phyloP scores from a whole-genome alignment of 1,284 basidiomycete species.

The Gymnopus androsaceus region DNA sequence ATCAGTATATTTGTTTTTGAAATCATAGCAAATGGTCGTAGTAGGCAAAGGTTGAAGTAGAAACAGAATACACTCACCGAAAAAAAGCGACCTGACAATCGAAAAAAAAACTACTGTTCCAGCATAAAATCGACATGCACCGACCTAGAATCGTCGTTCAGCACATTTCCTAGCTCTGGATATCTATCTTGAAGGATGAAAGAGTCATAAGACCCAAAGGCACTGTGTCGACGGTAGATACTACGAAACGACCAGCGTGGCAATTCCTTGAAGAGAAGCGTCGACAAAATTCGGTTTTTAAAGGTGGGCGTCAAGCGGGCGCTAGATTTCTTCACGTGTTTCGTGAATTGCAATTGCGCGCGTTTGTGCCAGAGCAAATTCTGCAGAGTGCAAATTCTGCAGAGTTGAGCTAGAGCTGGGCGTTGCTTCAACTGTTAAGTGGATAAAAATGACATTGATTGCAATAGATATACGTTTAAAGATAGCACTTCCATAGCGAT shows the following conservation, averaged over 20 bases:
- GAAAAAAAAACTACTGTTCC: slow-evolving; percentile 30
- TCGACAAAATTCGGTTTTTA: too few relatives aligned
- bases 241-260: slow-evolving; percentile 44
- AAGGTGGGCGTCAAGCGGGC: too few relatives aligned
- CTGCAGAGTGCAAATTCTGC: too few relatives aligned
- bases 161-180: slow-evolving; percentile 45
- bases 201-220: slow-evolving; percentile 37
- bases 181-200: slow-evolving; percentile 37
- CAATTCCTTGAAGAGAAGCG: slow-evolving; percentile 24
- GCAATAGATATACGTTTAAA: background rate
- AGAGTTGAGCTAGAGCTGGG: too few relatives aligned
- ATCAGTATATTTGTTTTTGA: slow-evolving; percentile 10
- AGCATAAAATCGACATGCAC: slow-evolving; percentile 41
- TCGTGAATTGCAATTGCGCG: too few relatives aligned
- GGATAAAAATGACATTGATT: background rate
- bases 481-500: background rate
- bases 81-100: too few relatives aligned
- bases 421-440: too few relatives aligned
- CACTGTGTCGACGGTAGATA: slow-evolving; percentile 43
- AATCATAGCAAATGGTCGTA: slow-evolving; percentile 12
- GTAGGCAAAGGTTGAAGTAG: too few relatives aligned
- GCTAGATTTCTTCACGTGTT: too few relatives aligned
- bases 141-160: slow-evolving; percentile 32
- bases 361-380: too few relatives aligned
- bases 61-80: too few relatives aligned